Evolutionary conservation across 352 stramenopile species (phyloP), one percentile per base, ranked within the genome.

Genomic region (Globisporangium yorkense): DNA sequence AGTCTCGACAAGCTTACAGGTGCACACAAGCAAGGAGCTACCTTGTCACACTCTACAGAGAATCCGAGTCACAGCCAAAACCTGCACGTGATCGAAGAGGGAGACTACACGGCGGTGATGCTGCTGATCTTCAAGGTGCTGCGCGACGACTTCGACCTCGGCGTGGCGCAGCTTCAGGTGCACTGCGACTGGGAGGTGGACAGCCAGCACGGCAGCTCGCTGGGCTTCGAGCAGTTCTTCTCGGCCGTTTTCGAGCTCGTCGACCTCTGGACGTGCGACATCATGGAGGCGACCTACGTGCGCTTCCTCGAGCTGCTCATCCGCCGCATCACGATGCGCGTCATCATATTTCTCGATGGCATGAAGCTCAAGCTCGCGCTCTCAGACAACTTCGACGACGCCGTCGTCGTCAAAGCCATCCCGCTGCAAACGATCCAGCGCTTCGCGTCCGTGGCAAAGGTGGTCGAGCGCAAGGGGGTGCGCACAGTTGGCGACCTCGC

Each of bases 191-290:
- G 83, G 83, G 76, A 81, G 47, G 76, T 90, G 13, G 80, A 92
- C 68, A 89, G 78, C 46, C 80, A 80, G 40, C 74, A 85, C 43
- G 69, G 75, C 5, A 56, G 72, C n/a, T 59, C 58, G 6, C 68
- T 92, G 29, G 74, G 37, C 15, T 81, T 80, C 33, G 76, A 89
- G 7, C 72, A 87, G 54, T 92, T 92, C 59, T 84, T 78, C 61
- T 57, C 71, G 0, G 77, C 83, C 0, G 35, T 92, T 1, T 92
- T 92, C 45, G 83, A 92, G 56, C 67, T 92, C 24, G 83, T 92
- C 5, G 80, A 92, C 44, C 58, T 92, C 9, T 92, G 83, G 83
- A 92, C 83, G 1, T 92, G 83, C 65, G 83, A 92, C 61, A 73
- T 88, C 13, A 53, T 85, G 41, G 78, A 92, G 54, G 24, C 24